Evolutionary conservation across 225 moss, liverwort and hornwort genomes (phyloP).

Genomic region (Polytrichum commune): DNA sequence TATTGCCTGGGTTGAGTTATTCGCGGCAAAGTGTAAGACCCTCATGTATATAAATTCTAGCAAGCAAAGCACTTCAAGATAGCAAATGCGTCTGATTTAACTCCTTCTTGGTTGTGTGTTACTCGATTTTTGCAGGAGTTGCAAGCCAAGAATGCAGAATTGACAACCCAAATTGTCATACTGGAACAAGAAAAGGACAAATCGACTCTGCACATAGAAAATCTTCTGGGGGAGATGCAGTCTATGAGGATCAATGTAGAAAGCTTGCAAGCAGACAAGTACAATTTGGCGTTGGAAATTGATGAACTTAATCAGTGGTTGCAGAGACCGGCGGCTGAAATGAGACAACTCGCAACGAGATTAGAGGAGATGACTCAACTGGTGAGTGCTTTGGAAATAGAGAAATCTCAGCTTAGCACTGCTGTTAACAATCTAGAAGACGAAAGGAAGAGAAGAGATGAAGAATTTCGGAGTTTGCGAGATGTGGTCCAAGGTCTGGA

Average conservation of each 20-base stretch:
- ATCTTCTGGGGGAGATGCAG: slow-evolving; percentile 19
- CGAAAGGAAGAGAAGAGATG: slow-evolving; percentile 21
- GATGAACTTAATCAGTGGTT: slow-evolving; percentile 52
- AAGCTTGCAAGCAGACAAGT: slow-evolving; percentile 30
- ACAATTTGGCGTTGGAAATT: slow-evolving; percentile 36
- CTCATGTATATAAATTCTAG: no score
- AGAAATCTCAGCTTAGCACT: slow-evolving; percentile 22
- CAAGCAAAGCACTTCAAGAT: no score
- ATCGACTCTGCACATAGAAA: slow-evolving; percentile 12
- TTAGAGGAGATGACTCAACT: slow-evolving; percentile 35
- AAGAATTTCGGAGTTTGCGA: slow-evolving; percentile 13
- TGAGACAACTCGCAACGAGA: slow-evolving; percentile 37
- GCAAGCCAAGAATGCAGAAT: slow-evolving; percentile 33
- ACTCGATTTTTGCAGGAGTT: slow-evolving; percentile 21
- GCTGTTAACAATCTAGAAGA: slow-evolving; percentile 25
- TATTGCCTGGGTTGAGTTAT: no score
- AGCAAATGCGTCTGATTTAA: no score
- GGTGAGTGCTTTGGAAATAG: slow-evolving; percentile 24
- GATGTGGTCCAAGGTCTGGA: slow-evolving; percentile 13
- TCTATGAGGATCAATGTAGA: slow-evolving; percentile 25
- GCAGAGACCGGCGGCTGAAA: slow-evolving; percentile 43
- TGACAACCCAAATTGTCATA: slow-evolving; percentile 22
- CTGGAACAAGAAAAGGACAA: slow-evolving; percentile 23
- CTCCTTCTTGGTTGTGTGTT: background rate
- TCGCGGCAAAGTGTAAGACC: no score